Evolutionary conservation across 148 eudicot species (phyloP), one percentile per base, ranked within the genome.

Genomic region (Pouteria glomerata): DNA sequence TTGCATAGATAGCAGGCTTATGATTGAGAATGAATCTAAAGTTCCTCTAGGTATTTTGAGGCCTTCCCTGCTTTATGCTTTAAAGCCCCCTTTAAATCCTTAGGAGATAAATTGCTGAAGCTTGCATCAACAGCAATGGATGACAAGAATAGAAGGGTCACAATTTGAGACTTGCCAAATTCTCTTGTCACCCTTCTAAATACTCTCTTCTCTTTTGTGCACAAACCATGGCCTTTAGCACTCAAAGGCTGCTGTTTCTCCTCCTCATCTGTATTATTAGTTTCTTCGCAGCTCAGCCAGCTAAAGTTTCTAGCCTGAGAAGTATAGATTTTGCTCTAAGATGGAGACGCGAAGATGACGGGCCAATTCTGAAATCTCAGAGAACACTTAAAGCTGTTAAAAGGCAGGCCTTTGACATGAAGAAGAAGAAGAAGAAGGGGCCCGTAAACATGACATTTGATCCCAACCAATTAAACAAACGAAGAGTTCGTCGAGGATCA

Each of bases 1-100:
- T 79, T 75, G 77, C 83, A 75, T 69, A 78, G 68, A 84, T 82
- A 56, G 77, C 74, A 62, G 66, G 52, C 73, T 63, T 71, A 77
- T 71, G 80, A 86, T 80, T 83, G 78, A n/a, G 83, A 74, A 70
- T 86, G 92, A 86, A 90, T 88, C 96, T 78, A 57, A 83, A 92
- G 81, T 91, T 81, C 75, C 79, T 82, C 53, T 61, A 34, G 76
- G 68, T 79, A 74, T 78, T 77, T 68, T 82, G 86, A 92, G 87
- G 52, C 89, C 96, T 86, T 64, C 71, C 57, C 14, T 71, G 62
- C 81, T 89, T 89, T 85, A 81, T 80, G 78, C 92, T 83, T 85
- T 33, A 81, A 73, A 59, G 72, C 81, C 73, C n/a, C n/a, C n/a
- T n/a, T n/a, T n/a, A n/a, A n/a, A n/a, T n/a, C n/a, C 68, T 39